Base-by-base conservation (phyloP, 495 filamentous ascomycete species). In the Apiosordaria backusii region DNA sequence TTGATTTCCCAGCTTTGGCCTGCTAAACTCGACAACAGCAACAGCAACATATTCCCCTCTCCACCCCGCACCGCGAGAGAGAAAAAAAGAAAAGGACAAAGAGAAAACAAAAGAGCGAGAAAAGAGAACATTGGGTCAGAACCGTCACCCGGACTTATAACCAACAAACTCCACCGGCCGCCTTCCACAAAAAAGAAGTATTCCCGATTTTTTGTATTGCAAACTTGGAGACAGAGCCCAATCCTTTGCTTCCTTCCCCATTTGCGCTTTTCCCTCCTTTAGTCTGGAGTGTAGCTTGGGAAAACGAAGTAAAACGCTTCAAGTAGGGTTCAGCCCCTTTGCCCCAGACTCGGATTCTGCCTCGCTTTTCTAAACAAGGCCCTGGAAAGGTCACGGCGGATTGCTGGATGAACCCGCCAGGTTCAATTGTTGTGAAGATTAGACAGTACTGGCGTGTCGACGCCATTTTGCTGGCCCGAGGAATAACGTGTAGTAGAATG, bases 151-250 rank as follows among this genome's bases (percentile, higher is more conserved):
- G 27, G 64, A 71, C 67, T 53, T 70, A 65, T 68, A 40, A 70
- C 72, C 70, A 45, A 45, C 35, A 72, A 70, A 70, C 66, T 67
- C 61, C 64, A 57, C 55, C 53, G n/a, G n/a, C n/a, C n/a, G n/a
- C n/a, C n/a, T n/a, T n/a, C 29, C 45, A 21, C 23, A 63, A 25
- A 21, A 69, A 64, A 64, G 19, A 64, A 57, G 27, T 57, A 53
- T 59, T 60, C 68, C 53, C 58, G 52, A 27, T 62, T 65, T 65
- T 67, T 70, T 68, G 68, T 57, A 58, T 29, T 65, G 61, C 63
- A 63, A 70, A 66, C 35, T 50, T 61, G 63, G 1, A 55, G 52
- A 23, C 52, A 23, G 22, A 66, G 60, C 68, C 68, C 21, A 23
- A 55, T 6, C 45, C 19, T 60, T 54, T 64, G 54, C 60, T 62